Base-by-base conservation (phyloP, 73 alveolate species). In the Diophrys appendiculata region DNA sequence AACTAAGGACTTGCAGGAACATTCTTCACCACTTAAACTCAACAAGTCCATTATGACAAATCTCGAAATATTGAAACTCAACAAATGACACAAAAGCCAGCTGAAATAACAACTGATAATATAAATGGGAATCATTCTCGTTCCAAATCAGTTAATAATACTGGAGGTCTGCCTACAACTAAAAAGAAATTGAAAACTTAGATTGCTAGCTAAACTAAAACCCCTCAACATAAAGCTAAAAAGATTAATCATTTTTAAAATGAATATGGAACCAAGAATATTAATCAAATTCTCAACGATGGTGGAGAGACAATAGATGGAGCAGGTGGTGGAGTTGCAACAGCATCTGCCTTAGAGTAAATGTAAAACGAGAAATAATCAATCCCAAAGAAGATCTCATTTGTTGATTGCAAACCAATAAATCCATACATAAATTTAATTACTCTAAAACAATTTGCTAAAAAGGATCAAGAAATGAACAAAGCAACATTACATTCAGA, bases 331-430 rank as follows among this genome's bases (percentile, higher is more conserved):
- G n/a, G n/a, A n/a, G n/a, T n/a, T n/a, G n/a, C n/a, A n/a, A n/a
- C n/a, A n/a, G n/a, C n/a, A n/a, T n/a, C n/a, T n/a, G n/a, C n/a
- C n/a, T n/a, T n/a, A n/a, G n/a, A n/a, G n/a, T n/a, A n/a, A n/a
- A n/a, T n/a, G n/a, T n/a, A n/a, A n/a, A n/a, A n/a, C n/a, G n/a
- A n/a, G 18, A 43, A 43, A 43, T 43, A 43, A 43, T 18, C 18
- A 11, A 43, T 18, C 60, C 60, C 60, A 22, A 56, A 65, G 53
- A 55, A 64, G 77, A 69, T 76, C 34, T 76, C 85, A 26, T 26
- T 76, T 33, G 65, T 76, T 2, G 85, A 76, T 34, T 53, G 69
- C 32, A 76, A 76, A 71, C 85, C 85, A 8, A 76, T 76, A 33
- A 64, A 56, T 33, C 85, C 69, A 52, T 76, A 76, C 27, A 65